These are phyloP conservation scores for Colletotrichum liriopes DNA, from an alignment of 2,329 filamentous ascomycete species.

Conservation along the genomic window DNA sequence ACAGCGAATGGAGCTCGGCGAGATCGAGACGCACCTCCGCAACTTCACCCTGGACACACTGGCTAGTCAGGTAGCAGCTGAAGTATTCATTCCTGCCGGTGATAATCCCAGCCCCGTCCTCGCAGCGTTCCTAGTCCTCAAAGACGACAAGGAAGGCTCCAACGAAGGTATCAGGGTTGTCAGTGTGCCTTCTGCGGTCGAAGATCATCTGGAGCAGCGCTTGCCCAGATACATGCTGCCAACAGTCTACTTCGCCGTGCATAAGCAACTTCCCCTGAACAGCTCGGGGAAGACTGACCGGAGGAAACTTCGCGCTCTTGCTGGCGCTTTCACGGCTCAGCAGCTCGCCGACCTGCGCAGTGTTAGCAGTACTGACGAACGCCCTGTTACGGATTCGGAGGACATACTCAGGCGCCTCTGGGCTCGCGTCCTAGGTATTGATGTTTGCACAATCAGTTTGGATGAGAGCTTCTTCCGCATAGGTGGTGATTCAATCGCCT, in stretches of 20 bases:
- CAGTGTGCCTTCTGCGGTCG: conserved; percentile 40
- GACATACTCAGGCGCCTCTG: background rate
- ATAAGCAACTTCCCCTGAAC: conserved; percentile 40
- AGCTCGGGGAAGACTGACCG: conserved; percentile 44
- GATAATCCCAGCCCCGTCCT: conserved; percentile 5
- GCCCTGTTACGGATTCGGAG: background rate
- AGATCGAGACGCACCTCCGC: conserved; percentile 66
- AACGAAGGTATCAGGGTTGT: background rate
- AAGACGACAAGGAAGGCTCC: background rate
- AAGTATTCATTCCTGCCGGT: conserved; percentile 10
- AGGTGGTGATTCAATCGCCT: conserved; percentile 21
- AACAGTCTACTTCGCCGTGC: conserved; percentile 49
- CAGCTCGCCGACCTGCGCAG: background rate
- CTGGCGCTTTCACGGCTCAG: background rate
- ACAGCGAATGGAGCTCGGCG: conserved; percentile 43
- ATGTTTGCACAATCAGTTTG: background rate
- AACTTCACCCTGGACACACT: background rate
- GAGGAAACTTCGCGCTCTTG: conserved; percentile 39
- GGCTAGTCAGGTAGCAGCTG: conserved; percentile 57
- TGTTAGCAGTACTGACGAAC: background rate
- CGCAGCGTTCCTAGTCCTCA: background rate
- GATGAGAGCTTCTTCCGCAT: conserved; percentile 22
- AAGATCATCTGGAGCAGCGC: conserved; percentile 53
- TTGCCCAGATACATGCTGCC: conserved; percentile 56
- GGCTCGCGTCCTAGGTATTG: conserved; percentile 1